Base-by-base conservation (phyloP, 2,329 filamentous ascomycete species). In the Arthrocladium fulminans region DNA sequence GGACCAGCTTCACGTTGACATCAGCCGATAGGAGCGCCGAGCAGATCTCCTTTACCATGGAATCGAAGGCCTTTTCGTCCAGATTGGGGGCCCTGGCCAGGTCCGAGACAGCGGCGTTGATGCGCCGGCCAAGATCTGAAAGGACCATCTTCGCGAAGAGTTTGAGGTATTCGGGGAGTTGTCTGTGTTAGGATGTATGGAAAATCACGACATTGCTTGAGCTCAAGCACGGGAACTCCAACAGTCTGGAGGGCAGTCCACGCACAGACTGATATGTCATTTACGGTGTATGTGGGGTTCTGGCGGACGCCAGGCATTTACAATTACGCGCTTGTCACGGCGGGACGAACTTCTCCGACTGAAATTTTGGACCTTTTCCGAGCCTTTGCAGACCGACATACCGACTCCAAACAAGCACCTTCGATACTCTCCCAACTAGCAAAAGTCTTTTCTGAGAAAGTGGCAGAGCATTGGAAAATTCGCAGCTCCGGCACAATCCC, bases 31-130 rank as follows among this genome's bases (percentile, higher is more conserved):
- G 80, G 17, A 98, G 85, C 53, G 92, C 92, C 57, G 89, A 81
- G 66, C 88, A 94, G 62, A 98, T 97, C 70, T 97, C 89, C 72
- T 97, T 97, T 66, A 98, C 79, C 92, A 98, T 98, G 61, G 79
- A 77, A 74, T 98, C 92, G 67, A 98, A 97, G 35, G 89, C 88
- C 83, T 97, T 97, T 73, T 98, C 92, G 65, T 97, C 90, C 59
- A 97, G 80, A 63, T 94, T 96, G 57, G 82, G 86, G 50, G 92
- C 88, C 62, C 90, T 79, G 51, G 90, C 95, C 62, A 97, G 77
- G 72, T 96, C 90, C 55, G 83, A 85, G 72, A 98, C 86, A 62
- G 92, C 92, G 75, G 88, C 81, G 73, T 96, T 97, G 69, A 98
- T 97, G 73, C 92, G 92, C 76, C 90, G 88, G 61, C 92, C 92